These are phyloP conservation scores for Sarocladium oryzae DNA, from an alignment of 2,329 filamentous ascomycete species.

Conservation along the genomic window DNA sequence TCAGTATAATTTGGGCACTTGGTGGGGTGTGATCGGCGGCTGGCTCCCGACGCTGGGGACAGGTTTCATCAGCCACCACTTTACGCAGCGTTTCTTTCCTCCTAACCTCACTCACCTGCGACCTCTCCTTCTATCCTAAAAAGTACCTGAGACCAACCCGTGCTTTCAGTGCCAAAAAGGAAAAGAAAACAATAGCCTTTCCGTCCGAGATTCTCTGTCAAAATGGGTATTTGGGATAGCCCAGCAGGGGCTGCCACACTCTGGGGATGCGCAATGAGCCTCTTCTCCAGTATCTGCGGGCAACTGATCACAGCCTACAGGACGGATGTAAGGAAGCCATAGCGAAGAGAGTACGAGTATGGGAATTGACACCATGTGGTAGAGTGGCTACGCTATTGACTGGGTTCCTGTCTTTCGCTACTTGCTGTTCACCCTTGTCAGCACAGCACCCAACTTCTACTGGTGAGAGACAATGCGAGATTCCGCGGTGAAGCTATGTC, in stretches of 20 bases:
- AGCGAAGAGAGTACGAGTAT: background rate
- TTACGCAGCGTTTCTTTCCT: background rate
- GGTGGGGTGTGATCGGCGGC: background rate
- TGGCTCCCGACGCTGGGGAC: background rate
- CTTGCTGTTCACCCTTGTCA: slow-evolving; percentile 64
- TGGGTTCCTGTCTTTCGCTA: slow-evolving; percentile 68
- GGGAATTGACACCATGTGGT: background rate
- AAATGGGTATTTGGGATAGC: background rate
- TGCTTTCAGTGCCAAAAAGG: too few species aligned
- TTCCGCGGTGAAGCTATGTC: too few species aligned
- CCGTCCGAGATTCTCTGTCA: too few species aligned
- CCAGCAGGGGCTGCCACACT: background rate
- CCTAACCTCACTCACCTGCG: background rate
- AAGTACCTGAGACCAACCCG: too few species aligned
- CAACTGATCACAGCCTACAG: slow-evolving; percentile 51
- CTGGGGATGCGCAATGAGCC: background rate
- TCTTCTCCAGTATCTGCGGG: slow-evolving; percentile 64
- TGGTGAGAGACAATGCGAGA: slow-evolving; percentile 54
- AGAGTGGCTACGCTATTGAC: slow-evolving; percentile 59
- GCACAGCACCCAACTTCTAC: slow-evolving; percentile 74
- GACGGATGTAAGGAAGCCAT: background rate
- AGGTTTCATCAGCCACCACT: background rate
- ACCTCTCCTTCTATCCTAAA: too few species aligned
- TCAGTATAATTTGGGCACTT: too few species aligned
- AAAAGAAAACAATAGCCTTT: too few species aligned